Conservation (phyloP, 192 early-diverging fungal species). For the Mortierella antarctica region DNA sequence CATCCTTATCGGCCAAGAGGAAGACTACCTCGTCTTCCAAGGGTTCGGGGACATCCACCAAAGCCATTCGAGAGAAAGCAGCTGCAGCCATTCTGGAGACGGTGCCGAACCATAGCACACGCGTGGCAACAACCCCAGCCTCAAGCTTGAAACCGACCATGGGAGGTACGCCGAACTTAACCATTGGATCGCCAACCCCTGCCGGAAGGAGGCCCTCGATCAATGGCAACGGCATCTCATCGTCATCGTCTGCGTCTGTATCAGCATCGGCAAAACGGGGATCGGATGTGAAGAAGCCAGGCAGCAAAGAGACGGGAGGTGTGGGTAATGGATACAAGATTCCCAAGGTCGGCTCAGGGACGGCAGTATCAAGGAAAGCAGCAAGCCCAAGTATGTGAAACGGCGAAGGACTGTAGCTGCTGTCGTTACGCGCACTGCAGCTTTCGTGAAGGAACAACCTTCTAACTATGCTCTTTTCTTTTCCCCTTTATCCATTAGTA, state of each 20-base stretch:
- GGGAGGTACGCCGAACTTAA: conserved; percentile 19
- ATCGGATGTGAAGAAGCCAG: conserved; percentile 36
- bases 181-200: conserved; percentile 21
- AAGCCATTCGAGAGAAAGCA: conserved; percentile 28
- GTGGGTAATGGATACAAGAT: conserved; percentile 46
- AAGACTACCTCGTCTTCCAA: conserved; percentile 16
- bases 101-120: conserved; percentile 29
- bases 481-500: conserved; percentile 4
- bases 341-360: conserved; percentile 37
- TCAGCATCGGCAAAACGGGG: conserved; percentile 7
- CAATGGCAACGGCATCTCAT: conserved; percentile 20
- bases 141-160: conserved; percentile 7
- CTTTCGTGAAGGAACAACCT: background rate
- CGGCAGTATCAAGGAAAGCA: conserved; percentile 25
- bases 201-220: conserved; percentile 36
- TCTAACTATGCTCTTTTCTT: background rate
- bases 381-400: conserved; percentile 35
- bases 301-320: conserved; percentile 25
- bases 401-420: background rate
- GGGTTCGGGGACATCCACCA: conserved; percentile 1
- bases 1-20: conserved; percentile 8
- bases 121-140: conserved; percentile 23
- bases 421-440: background rate
- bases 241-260: background rate
- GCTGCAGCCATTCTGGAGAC: conserved; percentile 33